phyloP scores from a whole-genome alignment of 768 basidiomycete species.

The Mrakia gelida region DNA sequence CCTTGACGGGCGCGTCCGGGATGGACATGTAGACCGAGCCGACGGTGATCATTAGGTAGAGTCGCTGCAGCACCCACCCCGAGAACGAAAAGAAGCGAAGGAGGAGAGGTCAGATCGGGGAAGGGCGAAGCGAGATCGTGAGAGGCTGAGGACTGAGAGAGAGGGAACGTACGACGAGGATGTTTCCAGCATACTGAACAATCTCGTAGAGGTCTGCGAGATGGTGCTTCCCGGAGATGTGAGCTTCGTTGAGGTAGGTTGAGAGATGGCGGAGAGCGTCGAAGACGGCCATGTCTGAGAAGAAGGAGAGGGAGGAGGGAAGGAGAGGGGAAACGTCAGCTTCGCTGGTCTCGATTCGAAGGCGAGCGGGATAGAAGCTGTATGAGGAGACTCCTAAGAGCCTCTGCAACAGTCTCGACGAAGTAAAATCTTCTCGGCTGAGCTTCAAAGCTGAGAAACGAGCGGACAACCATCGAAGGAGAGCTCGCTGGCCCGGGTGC shows the following conservation, averaged over 20 bases:
- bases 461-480: background rate
- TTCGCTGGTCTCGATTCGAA: background rate
- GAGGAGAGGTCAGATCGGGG: constrained; percentile 5
- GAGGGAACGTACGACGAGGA: constrained; percentile 24
- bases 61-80: constrained; percentile 39
- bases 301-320: constrained; percentile 3
- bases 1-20: constrained; percentile 92
- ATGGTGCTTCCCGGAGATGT: constrained; percentile 84
- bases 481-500: background rate
- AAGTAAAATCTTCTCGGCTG: background rate
- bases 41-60: constrained; percentile 96
- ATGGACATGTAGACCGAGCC: constrained; percentile 99
- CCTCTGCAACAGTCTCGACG: background rate
- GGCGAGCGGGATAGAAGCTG: background rate
- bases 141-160: background rate
- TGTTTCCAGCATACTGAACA: constrained; percentile 70
- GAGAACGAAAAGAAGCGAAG: too few species aligned
- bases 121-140: background rate
- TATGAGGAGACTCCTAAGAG: background rate
- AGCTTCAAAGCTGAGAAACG: background rate
- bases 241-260: constrained; percentile 94
- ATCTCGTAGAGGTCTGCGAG: constrained; percentile 98
- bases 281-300: constrained; percentile 92
- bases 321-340: constrained; percentile 9
- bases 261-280: constrained; percentile 92